phyloP scores from a whole-genome alignment of 345 rosid genomes.

The Citrus sp. region DNA sequence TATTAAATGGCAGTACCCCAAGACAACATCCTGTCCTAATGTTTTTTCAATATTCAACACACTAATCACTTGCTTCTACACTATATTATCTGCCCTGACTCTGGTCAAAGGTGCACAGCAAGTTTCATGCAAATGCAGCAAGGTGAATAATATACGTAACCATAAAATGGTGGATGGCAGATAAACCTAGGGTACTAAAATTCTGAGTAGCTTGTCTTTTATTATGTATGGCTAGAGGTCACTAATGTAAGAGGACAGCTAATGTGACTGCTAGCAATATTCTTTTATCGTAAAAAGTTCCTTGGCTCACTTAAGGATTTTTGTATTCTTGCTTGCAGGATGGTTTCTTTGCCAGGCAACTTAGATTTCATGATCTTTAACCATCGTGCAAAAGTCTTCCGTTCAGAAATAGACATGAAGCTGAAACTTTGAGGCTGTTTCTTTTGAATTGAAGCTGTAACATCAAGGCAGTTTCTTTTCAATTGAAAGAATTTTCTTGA shows the following conservation, averaged over 20 bases:
- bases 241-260: not conserved
- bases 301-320: not conserved
- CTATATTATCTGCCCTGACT: not conserved
- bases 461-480: not conserved
- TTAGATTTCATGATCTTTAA: slow-evolving; percentile 88
- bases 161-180: not conserved
- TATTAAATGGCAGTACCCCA: not conserved
- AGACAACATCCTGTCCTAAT: too few species aligned
- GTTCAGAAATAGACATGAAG: slow-evolving; percentile 49
- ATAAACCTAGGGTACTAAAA: not conserved
- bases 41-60: not conserved
- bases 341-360: slow-evolving; percentile 77
- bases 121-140: not conserved
- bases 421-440: slow-evolving; percentile 35
- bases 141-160: not conserved
- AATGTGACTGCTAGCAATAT: not conserved
- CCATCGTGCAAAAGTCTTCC: slow-evolving; percentile 61
- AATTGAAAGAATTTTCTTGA: slow-evolving; percentile 1
- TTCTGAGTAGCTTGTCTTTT: not conserved
- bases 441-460: not conserved
- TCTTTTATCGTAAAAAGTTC: not conserved
- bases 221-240: not conserved
- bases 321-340: slow-evolving; percentile 45
- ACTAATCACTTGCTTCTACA: not conserved
- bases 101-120: not conserved